A percentile compares a stretch with the other conserved stretches of the same genome.
Evolutionary conservation across 208 protist genomes (phyloP).

Genomic region (Acanthamoeba sp.): DNA sequence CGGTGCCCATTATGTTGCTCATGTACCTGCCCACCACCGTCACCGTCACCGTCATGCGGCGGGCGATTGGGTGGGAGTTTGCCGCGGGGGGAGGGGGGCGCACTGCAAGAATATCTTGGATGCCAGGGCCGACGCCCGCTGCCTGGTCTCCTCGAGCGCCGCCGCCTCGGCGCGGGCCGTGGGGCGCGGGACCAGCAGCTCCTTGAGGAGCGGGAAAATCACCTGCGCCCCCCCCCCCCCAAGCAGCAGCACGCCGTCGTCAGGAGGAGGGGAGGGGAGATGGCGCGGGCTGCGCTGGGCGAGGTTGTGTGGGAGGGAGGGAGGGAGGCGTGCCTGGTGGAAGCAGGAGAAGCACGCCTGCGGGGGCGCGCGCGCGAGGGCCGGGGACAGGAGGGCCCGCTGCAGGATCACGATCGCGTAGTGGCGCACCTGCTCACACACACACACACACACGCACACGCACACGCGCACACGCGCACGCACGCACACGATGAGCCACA

Average conservation of each 20-base stretch:
- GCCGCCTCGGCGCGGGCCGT: not conserved
- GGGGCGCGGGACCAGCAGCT: slow-evolving; percentile 22
- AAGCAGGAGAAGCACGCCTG: slow-evolving; percentile 48
- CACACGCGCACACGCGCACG: too few species aligned
- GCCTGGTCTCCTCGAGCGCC: slow-evolving; percentile 70
- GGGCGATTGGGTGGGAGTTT: too few species aligned
- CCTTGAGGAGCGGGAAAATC: slow-evolving; percentile 73
- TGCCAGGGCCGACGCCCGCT: slow-evolving; percentile 51
- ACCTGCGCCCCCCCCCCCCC: slow-evolving; percentile 57
- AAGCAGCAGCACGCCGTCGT: too few species aligned
- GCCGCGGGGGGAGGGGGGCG: not conserved
- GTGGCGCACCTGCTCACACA: slow-evolving; percentile 20
- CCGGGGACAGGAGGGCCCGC: slow-evolving; percentile 49
- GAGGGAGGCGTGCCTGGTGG: slow-evolving; percentile 10
- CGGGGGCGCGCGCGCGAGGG: not conserved
- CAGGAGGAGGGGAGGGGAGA: too few species aligned
- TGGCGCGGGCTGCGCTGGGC: not conserved
- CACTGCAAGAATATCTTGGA: slow-evolving; percentile 76
- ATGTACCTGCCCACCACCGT: slow-evolving; percentile 81
- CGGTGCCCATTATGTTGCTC: slow-evolving; percentile 35
- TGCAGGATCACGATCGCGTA: slow-evolving; percentile 64
- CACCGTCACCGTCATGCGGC: too few species aligned
- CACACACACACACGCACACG: not conserved
- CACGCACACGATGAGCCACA: not conserved
- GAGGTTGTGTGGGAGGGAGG: too few species aligned